Base-by-base conservation (phyloP, 2,329 filamentous ascomycete species). In the Scedosporium dehoogii region DNA sequence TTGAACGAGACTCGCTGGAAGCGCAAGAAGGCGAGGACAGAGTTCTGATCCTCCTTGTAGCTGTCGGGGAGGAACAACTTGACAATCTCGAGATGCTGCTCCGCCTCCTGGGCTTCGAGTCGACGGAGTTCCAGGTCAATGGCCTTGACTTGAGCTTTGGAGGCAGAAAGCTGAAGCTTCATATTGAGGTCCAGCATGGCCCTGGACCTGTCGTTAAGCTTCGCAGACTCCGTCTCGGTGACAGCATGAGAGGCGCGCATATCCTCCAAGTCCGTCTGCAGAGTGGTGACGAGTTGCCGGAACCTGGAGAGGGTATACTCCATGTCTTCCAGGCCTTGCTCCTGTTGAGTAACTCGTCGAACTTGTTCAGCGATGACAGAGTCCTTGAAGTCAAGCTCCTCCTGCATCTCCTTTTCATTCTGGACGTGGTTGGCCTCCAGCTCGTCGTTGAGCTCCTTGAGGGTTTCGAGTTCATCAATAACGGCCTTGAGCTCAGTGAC, bases 181-280 rank as follows among this genome's bases (percentile, higher is more conserved):
- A 93, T 85, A 74, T 97, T 97, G 56, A 99, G 82, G 70, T 99
- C 93, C 85, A 96, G 90, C 88, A 99, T 96, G 61, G 93, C 92
- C 65, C 92, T 86, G 55, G 93, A 96, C 65, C 91, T 89, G 69
- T 85, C 90, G 66, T 88, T 92, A 62, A 97, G 84, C 73, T 97
- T 91, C 72, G 92, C 92, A 0, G 93, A 92, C 73, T 97, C 92
- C 16, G 88, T 88, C 73, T 97, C 94, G 0, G 92, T 96, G 67
- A 97, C 89, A 55, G 92, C 91, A 69, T 96, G 91, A 3, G 92
- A 96, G 12, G 92, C 90, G 64, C 91, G 86, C 82, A 97, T 93
- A 70, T 97, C 92, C 68, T 96, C 90, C 67, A 97, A 78, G 71
- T 96, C 92, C 67, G 81, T 86, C 73, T 97, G 92, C 65, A 97